Base-by-base conservation (phyloP, 2,329 filamentous ascomycete genomes). In the Aspergillus ochraceus region DNA sequence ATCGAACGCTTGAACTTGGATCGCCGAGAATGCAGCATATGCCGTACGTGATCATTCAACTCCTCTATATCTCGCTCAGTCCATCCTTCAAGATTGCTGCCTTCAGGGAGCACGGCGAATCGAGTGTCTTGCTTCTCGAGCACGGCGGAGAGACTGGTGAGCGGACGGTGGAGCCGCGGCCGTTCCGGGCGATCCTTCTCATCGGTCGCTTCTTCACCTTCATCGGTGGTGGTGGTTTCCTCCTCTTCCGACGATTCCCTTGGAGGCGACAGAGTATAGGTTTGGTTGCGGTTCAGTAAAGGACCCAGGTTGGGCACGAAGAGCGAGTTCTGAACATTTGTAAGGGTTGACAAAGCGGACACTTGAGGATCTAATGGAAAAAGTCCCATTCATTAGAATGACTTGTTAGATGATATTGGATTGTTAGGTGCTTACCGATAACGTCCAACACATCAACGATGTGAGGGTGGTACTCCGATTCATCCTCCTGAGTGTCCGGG, bases 311-410 rank as follows among this genome's bases (percentile, higher is more conserved):
- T 88, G 0, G 92, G 92, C 2, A 96, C 80, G 75, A 96, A 96
- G 10, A 96, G 85, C 0, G 91, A 95, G 72, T 96, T 96, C 70
- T 96, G 91, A 20, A 96, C 88, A 69, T 96, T 96, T 49, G 90
- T 96, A 10, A 96, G 83, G 14, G 91, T 94, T 0, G 90, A 91
- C 3, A 96, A 79, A 0, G 91, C 91, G 39, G 90, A 87, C 3
- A 96, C 88, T 77, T 96, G 90, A 47, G 91, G 91, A 68, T 96
- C 91, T 92, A 39, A 29, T 54, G 39, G 55, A 26, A 19, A 17
- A 52, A 24, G 19, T 10, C 11, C 11, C 20, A 24, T n/a, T 45
- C 49, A 53, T 55, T 20, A 60, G 32, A 20, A 36, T 47, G n/a
- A 11, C 14, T 8, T 30, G 29, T 8, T 8, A 19, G 9, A 49